phyloP scores from a whole-genome alignment of 2,329 filamentous ascomycete species.

The Bipolaris sorokiniana region DNA sequence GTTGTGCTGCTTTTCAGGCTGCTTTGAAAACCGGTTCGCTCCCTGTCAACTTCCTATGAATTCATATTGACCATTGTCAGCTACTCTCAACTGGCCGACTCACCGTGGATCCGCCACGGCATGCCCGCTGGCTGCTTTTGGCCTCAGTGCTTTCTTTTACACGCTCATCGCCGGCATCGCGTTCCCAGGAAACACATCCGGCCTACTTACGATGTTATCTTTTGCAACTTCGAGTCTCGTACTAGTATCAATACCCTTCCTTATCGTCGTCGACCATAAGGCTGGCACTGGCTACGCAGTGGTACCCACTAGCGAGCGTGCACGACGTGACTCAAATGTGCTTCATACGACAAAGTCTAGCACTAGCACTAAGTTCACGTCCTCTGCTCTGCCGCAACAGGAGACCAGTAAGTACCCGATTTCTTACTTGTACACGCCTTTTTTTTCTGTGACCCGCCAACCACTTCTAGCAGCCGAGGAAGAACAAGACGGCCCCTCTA shows the following conservation, averaged over 20 bases:
- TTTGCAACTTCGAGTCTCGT: conserved; percentile 78
- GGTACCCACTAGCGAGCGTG: conserved; percentile 59
- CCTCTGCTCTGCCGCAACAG: conserved; percentile 46
- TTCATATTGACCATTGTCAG: conserved; percentile 44
- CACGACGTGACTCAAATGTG: conserved; percentile 52
- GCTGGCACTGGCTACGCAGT: conserved; percentile 63
- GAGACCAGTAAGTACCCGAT: conserved; percentile 68
- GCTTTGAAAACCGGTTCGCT: conserved; percentile 73
- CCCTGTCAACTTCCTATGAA: not conserved
- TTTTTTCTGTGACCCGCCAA: conserved; percentile 41
- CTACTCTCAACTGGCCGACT: conserved; percentile 88
- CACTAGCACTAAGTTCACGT: conserved; percentile 50
- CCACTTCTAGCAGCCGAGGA: conserved; percentile 43
- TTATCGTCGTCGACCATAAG: conserved; percentile 74
- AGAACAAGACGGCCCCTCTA: conserved; percentile 55
- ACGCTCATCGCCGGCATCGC: conserved; percentile 76
- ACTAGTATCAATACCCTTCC: conserved; percentile 80
- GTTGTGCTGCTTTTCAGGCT: conserved; percentile 88
- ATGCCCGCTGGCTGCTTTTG: conserved; percentile 90
- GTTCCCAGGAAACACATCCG: conserved; percentile 82
- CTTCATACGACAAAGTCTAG: conserved; percentile 57
- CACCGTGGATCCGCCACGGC: conserved; percentile 93
- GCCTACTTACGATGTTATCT: conserved; percentile 80
- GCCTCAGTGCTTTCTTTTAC: conserved; percentile 95
- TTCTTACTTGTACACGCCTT: conserved; percentile 4